A percentile compares a stretch with the other conserved stretches of the same genome.
Conservation (phyloP, 768 basidiomycete genomes). For the Rossbeevera mucosa region DNA sequence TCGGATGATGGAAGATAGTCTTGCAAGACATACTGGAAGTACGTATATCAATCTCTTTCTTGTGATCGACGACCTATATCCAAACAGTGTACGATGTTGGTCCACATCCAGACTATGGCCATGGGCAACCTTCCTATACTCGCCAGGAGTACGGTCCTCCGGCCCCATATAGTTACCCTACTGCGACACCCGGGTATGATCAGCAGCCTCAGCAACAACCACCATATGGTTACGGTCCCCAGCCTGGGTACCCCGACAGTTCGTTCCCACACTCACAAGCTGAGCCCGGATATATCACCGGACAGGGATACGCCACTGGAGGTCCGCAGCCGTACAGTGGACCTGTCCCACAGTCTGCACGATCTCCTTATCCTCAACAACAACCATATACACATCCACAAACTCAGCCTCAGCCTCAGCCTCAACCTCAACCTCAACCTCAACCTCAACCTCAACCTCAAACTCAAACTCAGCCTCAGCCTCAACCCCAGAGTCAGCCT, state of each 20-base stretch:
- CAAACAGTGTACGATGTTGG: slow-evolving; percentile 48
- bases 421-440: slow-evolving; percentile 22
- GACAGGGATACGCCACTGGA: slow-evolving; percentile 19
- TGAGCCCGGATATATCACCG: slow-evolving; percentile 21
- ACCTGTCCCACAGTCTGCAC: slow-evolving; percentile 24
- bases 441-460: slow-evolving; percentile 25
- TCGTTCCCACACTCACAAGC: slow-evolving; percentile 25
- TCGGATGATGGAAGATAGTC: slow-evolving; percentile 87
- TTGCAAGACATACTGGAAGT: slow-evolving; percentile 70
- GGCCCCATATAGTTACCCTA: slow-evolving; percentile 44
- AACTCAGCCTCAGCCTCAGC: slow-evolving; percentile 36
- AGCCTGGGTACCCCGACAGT: slow-evolving; percentile 23
- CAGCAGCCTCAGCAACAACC: slow-evolving; percentile 34
- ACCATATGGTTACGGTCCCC: slow-evolving; percentile 22
- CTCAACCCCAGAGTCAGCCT: slow-evolving; percentile 29
- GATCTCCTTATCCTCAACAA: slow-evolving; percentile 32
- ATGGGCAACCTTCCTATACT: slow-evolving; percentile 22
- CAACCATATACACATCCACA: slow-evolving; percentile 30
- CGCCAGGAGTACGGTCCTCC: slow-evolving; percentile 36
- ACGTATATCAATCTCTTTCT: slow-evolving; percentile 13
- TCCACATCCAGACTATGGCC: slow-evolving; percentile 30
- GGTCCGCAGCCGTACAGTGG: slow-evolving; percentile 21
- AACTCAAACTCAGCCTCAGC: slow-evolving; percentile 19
- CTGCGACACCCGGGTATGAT: slow-evolving; percentile 35
- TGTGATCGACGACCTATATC: slow-evolving; percentile 6